Evolutionary conservation across 2,329 filamentous ascomycete species (phyloP).

Genomic region (Emmonsiellopsis sp.): DNA sequence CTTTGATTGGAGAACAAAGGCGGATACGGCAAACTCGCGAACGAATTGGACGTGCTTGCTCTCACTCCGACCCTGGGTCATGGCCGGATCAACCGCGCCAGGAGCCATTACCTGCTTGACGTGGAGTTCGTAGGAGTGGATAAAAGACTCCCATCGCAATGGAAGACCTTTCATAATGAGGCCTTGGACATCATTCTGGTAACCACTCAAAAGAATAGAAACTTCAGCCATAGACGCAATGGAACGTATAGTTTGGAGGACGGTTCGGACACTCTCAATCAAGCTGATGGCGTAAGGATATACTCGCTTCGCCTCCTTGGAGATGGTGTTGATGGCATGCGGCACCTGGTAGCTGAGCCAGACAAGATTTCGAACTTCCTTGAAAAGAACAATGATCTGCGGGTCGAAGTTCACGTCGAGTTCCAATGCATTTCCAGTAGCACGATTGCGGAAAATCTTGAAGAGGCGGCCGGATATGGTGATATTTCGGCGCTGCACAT

Average conservation of each 20-base stretch:
- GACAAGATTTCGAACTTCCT: constrained; percentile 89
- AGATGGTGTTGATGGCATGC: constrained; percentile 87
- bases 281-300: constrained; percentile 96
- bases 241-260: constrained; percentile 76
- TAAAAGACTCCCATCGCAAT: constrained; percentile 93
- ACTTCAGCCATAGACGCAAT: constrained; percentile 83
- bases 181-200: constrained; percentile 79
- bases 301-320: constrained; percentile 96
- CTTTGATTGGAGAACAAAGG: constrained; percentile 82
- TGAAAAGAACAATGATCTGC: constrained; percentile 95
- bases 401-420: constrained; percentile 93
- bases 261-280: constrained; percentile 96
- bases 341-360: constrained; percentile 95
- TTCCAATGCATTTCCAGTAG: constrained; percentile 82
- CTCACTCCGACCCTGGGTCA: constrained; percentile 54
- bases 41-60: constrained; percentile 97
- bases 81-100: constrained; percentile 49
- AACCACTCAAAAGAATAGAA: constrained; percentile 77
- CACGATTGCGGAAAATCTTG: constrained; percentile 75
- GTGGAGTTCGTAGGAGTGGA: constrained; percentile 90
- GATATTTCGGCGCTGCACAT: constrained; percentile 79
- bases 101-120: constrained; percentile 56
- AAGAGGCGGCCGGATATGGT: constrained; percentile 90
- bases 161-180: constrained; percentile 81
- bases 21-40: constrained; percentile 78